Evolutionary conservation across 2,329 filamentous ascomycete genomes (phyloP).

Genomic region (Fusarium duplospermum): DNA sequence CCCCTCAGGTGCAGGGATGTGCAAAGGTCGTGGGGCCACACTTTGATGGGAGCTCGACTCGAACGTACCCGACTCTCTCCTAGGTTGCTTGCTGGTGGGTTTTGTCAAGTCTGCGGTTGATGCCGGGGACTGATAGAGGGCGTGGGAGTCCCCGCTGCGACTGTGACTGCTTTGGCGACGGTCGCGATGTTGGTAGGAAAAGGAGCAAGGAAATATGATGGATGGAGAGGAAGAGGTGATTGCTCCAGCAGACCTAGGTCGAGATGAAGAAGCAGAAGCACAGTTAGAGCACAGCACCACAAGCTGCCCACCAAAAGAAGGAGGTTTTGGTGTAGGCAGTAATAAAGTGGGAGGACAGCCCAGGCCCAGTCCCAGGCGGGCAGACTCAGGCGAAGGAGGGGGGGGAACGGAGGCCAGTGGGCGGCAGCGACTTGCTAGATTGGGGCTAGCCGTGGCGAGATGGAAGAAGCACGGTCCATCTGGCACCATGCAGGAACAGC

Average conservation of each 20-base stretch:
- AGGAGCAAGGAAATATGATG: background rate
- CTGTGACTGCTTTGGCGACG: background rate
- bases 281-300: background rate
- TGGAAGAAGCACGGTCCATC: conserved; percentile 11
- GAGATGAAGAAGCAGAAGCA: conserved; percentile 33
- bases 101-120: background rate
- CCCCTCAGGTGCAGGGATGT: conserved; percentile 45
- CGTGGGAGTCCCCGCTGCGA: background rate
- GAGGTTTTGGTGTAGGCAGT: conserved; percentile 28
- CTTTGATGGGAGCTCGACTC: conserved; percentile 29
- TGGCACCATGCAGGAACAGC: conserved; percentile 11
- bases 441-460: conserved; percentile 25
- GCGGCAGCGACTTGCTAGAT: conserved; percentile 10
- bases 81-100: conserved; percentile 2
- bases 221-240: background rate
- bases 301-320: conserved; percentile 30
- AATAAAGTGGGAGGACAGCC: background rate
- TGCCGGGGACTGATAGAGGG: background rate
- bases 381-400: conserved; percentile 2
- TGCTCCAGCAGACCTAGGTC: conserved; percentile 6
- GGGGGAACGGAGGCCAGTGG: conserved; percentile 25
- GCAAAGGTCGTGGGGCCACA: conserved; percentile 42
- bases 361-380: background rate
- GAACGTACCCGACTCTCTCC: conserved; percentile 25
- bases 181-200: background rate